A percentile compares a stretch with the other conserved stretches of the same genome.
Conservation (phyloP, 2,329 filamentous ascomycete species). For the Fusarium foetens region DNA sequence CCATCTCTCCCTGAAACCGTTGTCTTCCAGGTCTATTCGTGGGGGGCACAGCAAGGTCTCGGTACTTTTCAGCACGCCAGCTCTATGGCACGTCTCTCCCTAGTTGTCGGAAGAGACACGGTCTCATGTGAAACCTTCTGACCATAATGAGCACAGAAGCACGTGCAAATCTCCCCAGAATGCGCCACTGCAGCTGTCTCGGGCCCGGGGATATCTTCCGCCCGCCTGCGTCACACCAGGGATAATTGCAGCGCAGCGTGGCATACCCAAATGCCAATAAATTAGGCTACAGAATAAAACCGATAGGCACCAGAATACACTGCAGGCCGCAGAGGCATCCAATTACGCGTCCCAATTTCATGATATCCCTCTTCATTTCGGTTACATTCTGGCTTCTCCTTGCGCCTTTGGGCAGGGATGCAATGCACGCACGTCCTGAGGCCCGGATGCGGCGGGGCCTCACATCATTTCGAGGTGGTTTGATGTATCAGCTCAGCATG, state of each 20-base stretch:
- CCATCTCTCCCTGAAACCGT: too few relatives aligned
- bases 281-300: slow-evolving; percentile 11
- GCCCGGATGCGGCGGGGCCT: slow-evolving; percentile 29
- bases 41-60: too few relatives aligned
- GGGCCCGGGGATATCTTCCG: background rate
- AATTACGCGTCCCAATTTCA: slow-evolving; percentile 16
- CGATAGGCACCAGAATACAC: slow-evolving; percentile 7
- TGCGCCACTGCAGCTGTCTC: background rate
- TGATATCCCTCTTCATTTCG: background rate
- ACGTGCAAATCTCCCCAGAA: background rate
- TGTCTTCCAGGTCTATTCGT: background rate
- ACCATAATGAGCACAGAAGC: background rate
- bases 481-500: slow-evolving; percentile 9
- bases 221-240: background rate
- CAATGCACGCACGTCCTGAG: background rate
- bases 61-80: too few relatives aligned
- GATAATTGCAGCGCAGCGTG: slow-evolving; percentile 2
- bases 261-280: slow-evolving; percentile 26
- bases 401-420: slow-evolving; percentile 10
- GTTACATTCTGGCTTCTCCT: background rate
- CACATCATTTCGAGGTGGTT: slow-evolving; percentile 28
- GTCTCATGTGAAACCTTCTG: background rate
- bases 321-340: background rate
- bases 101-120: background rate
- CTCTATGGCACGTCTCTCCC: too few relatives aligned